Evolutionary conservation across 768 basidiomycete genomes (phyloP), one percentile per base, ranked within the genome.

Genomic region (Coprinopsis strossmayeri): DNA sequence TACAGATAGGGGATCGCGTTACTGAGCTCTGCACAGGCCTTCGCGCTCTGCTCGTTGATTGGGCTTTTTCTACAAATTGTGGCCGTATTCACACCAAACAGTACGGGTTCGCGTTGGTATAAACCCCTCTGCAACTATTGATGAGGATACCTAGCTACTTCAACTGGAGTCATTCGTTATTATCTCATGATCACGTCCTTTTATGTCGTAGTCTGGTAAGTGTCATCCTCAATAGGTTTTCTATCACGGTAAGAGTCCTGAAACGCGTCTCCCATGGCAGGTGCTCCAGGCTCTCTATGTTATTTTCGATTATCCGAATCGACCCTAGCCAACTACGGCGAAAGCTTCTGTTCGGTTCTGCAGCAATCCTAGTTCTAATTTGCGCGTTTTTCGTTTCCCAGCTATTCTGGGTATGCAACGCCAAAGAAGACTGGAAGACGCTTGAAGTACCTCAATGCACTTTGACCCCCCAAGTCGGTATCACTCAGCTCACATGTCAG

Each of bases 261-360:
- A 17, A n/a, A n/a, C 20, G 9, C 35, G 41, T 24, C 20, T 17
- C 11, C 15, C 39, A 26, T 9, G 18, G 10, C 44, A 74, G 74
- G 72, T 67, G 62, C 30, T 64, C 77, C 2, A 70, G 77, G 17
- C 61, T 77, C n/a, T 71, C 76, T 21, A 77, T 78, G 37, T 60
- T 80, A 5, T 76, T 75, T 61, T 78, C 77, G 4, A 68, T 80
- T 51, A 71, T 78, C 45, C 74, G 78, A 30, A 68, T 79, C 55
- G 72, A 74, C 45, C 71, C 73, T 1, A 66, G 67, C 42, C 50
- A 28, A 4, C 34, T 35, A 3, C 58, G 65, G 41, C 60, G 62
- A 10, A 52, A 46, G 24, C 51, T 53, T 13, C 59, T 70, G 1
- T 45, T 57, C 11, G 58, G 58, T 46, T 50, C 73, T 7, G 30